Evolutionary conservation across 805 yeast species (phyloP).

Genomic region (Yarrowia bubula): DNA sequence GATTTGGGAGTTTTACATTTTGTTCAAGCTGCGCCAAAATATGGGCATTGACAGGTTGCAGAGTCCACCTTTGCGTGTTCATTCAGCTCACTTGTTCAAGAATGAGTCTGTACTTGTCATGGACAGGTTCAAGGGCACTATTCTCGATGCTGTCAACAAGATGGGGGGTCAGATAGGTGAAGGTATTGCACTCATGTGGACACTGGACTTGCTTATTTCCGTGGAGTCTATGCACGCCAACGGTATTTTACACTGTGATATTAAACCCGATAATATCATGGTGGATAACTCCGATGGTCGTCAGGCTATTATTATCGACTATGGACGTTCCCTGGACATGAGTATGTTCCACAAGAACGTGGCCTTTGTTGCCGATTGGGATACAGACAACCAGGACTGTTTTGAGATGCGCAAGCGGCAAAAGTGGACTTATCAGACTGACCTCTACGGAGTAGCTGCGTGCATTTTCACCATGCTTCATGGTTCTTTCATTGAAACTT

Average conservation of each 20-base stretch:
- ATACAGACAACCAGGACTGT: conserved; percentile 67
- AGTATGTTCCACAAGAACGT: conserved; percentile 51
- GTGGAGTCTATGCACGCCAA: conserved; percentile 60
- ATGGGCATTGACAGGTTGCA: conserved; percentile 7
- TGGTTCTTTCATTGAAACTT: conserved; percentile 59
- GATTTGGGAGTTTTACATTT: conserved; percentile 79
- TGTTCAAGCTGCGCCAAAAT: conserved; percentile 51
- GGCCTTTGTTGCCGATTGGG: conserved; percentile 59
- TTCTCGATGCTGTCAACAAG: conserved; percentile 63
- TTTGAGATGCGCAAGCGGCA: conserved; percentile 58
- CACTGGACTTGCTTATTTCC: conserved; percentile 61
- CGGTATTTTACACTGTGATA: conserved; percentile 78
- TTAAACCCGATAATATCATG: conserved; percentile 87
- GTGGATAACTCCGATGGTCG: conserved; percentile 45
- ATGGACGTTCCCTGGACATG: conserved; percentile 77
- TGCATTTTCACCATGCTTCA: conserved; percentile 70
- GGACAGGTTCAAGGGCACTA: conserved; percentile 67
- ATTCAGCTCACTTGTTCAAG: conserved; percentile 52
- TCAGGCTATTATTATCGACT: conserved; percentile 63
- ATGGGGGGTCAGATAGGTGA: conserved; percentile 53
- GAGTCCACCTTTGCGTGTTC: conserved; percentile 28
- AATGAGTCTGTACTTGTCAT: conserved; percentile 71
- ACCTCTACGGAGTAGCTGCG: conserved; percentile 78
- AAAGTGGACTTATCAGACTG: conserved; percentile 78
- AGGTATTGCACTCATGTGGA: conserved; percentile 55